Conservation (phyloP, 495 filamentous ascomycete genomes). For the Bombardia bombarda region DNA sequence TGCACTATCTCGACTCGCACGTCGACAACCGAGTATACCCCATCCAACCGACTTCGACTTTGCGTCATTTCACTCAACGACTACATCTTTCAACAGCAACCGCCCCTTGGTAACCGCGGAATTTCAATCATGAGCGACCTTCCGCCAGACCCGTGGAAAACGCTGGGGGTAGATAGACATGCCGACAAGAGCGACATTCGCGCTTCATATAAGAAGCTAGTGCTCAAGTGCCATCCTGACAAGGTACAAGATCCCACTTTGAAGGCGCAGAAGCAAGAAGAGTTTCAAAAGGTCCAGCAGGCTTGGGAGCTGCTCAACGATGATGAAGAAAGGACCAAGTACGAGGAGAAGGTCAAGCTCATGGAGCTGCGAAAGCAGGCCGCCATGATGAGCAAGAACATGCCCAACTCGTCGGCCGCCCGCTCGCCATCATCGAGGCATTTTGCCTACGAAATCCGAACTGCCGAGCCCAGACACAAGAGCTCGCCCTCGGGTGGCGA, state of each 20-base stretch:
- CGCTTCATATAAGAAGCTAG: slow-evolving; percentile 80
- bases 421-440: slow-evolving; percentile 18
- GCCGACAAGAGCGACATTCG: slow-evolving; percentile 69
- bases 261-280: slow-evolving; percentile 57
- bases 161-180: slow-evolving; percentile 68
- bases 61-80: not conserved
- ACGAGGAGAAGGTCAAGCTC: slow-evolving; percentile 69
- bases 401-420: slow-evolving; percentile 28
- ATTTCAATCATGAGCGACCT: slow-evolving; percentile 52
- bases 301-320: slow-evolving; percentile 90
- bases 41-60: not conserved
- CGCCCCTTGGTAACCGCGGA: slow-evolving; percentile 1
- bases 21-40: not conserved
- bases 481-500: slow-evolving; percentile 19
- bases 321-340: slow-evolving; percentile 57
- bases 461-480: slow-evolving; percentile 25
- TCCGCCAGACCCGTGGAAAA: slow-evolving; percentile 75
- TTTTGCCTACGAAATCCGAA: slow-evolving; percentile 21
- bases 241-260: slow-evolving; percentile 74
- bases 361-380: slow-evolving; percentile 34
- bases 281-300: slow-evolving; percentile 90
- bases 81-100: slow-evolving; percentile 2
- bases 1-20: slow-evolving; percentile 15
- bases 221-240: slow-evolving; percentile 90
- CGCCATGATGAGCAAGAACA: slow-evolving; percentile 21